Conservation (phyloP, 805 yeast genomes). For the Starmerella roubikii region DNA sequence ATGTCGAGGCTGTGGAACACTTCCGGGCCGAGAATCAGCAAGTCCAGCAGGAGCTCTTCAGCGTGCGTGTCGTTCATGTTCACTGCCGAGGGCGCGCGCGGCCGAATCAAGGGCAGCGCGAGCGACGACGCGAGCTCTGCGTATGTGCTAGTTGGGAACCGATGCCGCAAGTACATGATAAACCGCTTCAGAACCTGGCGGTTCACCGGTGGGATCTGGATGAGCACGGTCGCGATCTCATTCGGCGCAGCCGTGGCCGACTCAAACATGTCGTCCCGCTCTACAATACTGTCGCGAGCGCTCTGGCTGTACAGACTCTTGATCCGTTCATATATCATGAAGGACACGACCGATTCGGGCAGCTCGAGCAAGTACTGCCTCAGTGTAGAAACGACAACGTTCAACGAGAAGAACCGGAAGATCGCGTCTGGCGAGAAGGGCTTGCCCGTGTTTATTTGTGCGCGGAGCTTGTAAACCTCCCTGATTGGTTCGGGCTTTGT, state of each 20-base stretch:
- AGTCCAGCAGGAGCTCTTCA: conserved; percentile 17
- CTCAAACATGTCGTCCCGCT: not conserved
- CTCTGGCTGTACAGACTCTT: conserved; percentile 37
- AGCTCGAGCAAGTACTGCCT: conserved; percentile 57
- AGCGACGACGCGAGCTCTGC: conserved; percentile 15
- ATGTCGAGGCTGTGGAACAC: conserved; percentile 18
- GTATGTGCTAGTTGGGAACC: not conserved
- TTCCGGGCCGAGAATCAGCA: conserved; percentile 17
- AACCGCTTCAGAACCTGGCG: conserved; percentile 16
- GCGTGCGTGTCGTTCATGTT: conserved; percentile 25
- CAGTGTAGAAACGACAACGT: conserved; percentile 46
- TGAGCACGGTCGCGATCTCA: conserved; percentile 17
- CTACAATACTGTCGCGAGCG: conserved; percentile 12
- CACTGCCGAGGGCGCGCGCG: conserved; percentile 22
- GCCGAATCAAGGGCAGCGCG: conserved; percentile 23
- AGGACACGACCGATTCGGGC: conserved; percentile 59
- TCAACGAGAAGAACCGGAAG: conserved; percentile 32
- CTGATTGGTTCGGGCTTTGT: conserved; percentile 42
- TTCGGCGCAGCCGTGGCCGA: conserved; percentile 1
- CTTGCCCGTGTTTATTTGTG: conserved; percentile 26
- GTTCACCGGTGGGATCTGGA: conserved; percentile 19
- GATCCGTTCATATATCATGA: conserved; percentile 44
- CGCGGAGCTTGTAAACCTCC: conserved; percentile 46
- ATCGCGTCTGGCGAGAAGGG: conserved; percentile 23
- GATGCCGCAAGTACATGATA: conserved; percentile 13